Evolutionary conservation across 768 basidiomycete genomes (phyloP).

Genomic region (Termitomyces sp.): DNA sequence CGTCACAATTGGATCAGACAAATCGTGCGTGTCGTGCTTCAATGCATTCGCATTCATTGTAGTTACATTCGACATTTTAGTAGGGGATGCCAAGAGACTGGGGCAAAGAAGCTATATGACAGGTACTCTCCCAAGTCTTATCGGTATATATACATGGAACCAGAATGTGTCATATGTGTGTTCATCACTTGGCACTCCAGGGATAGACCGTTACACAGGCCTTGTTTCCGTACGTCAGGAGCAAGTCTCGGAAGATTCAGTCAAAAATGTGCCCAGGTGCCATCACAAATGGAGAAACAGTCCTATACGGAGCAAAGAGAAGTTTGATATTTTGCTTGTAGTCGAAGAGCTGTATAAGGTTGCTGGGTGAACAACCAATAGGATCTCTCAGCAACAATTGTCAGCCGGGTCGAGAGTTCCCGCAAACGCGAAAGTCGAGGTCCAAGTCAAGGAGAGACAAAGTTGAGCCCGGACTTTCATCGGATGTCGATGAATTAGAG

Average conservation of each 20-base stretch:
- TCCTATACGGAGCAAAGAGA: conserved; percentile 1
- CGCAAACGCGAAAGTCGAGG: background rate
- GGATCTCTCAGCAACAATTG: background rate
- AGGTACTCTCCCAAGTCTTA: background rate
- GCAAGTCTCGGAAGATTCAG: background rate
- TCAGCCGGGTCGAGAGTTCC: background rate
- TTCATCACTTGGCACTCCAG: background rate
- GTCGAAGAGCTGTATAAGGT: background rate
- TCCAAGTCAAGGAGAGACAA: background rate
- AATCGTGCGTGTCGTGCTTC: conserved; percentile 2
- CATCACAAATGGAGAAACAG: background rate
- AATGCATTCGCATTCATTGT: conserved; percentile 6
- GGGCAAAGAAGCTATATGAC: background rate
- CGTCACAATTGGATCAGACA: conserved; percentile 29
- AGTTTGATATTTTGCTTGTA: background rate
- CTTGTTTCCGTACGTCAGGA: background rate
- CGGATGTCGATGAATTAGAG: background rate
- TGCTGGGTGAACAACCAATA: background rate
- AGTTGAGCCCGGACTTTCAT: background rate
- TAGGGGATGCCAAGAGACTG: background rate
- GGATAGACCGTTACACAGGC: background rate
- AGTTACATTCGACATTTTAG: conserved; percentile 1
- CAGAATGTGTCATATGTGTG: background rate
- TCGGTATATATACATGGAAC: background rate
- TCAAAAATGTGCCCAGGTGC: background rate